A percentile compares a stretch with the other conserved stretches of the same genome.
These are phyloP conservation scores for Solanum lignicaule DNA, from an alignment of 257 asterid genomes.

Conservation along the genomic window DNA sequence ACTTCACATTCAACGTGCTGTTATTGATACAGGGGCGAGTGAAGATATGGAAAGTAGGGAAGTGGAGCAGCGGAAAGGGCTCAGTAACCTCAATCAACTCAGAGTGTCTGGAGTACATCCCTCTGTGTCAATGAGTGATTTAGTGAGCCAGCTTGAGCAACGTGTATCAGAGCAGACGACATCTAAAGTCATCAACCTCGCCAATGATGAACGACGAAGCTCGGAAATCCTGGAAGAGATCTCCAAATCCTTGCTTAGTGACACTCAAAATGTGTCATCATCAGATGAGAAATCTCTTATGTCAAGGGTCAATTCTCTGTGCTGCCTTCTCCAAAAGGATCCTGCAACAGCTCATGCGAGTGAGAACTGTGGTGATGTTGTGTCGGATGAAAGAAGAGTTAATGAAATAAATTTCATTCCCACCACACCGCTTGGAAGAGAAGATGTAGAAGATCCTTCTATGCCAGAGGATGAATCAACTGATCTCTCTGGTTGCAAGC, in stretches of 20 bases:
- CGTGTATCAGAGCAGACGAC: conserved; percentile 65
- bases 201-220: conserved; percentile 60
- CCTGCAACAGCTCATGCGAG: conserved; percentile 21
- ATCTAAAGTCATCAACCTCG: conserved; percentile 37
- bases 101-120: conserved; percentile 62
- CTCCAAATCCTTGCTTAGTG: conserved; percentile 57
- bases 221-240: conserved; percentile 64
- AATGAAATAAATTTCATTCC: conserved; percentile 3
- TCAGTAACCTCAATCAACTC: conserved; percentile 68
- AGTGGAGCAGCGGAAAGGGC: conserved; percentile 46
- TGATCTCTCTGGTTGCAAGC: conserved; percentile 18
- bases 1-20: conserved; percentile 13
- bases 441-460: background rate
- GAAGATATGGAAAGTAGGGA: conserved; percentile 40
- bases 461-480: conserved; percentile 3
- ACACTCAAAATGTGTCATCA: conserved; percentile 40
- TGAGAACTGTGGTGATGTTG: conserved; percentile 13
- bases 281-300: conserved; percentile 73
- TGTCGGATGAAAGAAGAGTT: conserved; percentile 15
- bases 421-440: conserved; percentile 1
- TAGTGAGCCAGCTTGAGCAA: conserved; percentile 74
- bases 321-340: conserved; percentile 92
- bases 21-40: conserved; percentile 24
- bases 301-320: conserved; percentile 84
- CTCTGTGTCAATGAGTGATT: conserved; percentile 84